Conservation (phyloP, 2,329 filamentous ascomycete species). For the Celoporthe dispersa region DNA sequence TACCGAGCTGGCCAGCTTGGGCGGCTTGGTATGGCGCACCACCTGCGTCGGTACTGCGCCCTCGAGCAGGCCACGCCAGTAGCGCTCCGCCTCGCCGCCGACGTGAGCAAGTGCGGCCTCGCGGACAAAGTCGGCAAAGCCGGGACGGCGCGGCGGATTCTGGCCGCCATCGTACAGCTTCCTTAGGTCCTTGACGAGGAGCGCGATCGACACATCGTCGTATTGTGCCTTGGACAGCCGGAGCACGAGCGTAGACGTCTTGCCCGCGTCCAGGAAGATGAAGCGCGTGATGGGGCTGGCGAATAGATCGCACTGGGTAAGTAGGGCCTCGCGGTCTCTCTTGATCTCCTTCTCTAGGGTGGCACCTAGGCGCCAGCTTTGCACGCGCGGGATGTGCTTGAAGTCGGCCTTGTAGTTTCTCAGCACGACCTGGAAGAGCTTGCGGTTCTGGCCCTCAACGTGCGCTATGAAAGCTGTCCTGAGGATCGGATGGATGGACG, state of each 20-base stretch:
- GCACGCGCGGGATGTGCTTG: conserved; percentile 44
- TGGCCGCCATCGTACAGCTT: conserved; percentile 48
- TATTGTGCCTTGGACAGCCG: conserved; percentile 55
- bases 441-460: conserved; percentile 39
- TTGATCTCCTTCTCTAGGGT: conserved; percentile 47
- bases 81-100: conserved; percentile 44
- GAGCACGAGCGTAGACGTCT: conserved; percentile 52
- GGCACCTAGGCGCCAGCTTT: conserved; percentile 45
- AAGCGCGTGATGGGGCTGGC: conserved; percentile 53
- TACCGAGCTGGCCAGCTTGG: conserved; percentile 43
- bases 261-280: conserved; percentile 52
- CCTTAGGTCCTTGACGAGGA: conserved; percentile 54
- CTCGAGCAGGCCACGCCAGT: conserved; percentile 44
- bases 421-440: conserved; percentile 54
- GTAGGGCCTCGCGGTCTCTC: conserved; percentile 43
- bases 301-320: conserved; percentile 42
- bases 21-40: conserved; percentile 48
- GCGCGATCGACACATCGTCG: conserved; percentile 49
- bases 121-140: conserved; percentile 54
- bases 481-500: conserved; percentile 53
- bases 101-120: conserved; percentile 43
- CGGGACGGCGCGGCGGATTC: conserved; percentile 42
- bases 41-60: conserved; percentile 53
- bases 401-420: conserved; percentile 50
- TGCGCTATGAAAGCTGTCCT: conserved; percentile 58